Base-by-base conservation (phyloP, 441 rosid species). In the Melastoma candidum region DNA sequence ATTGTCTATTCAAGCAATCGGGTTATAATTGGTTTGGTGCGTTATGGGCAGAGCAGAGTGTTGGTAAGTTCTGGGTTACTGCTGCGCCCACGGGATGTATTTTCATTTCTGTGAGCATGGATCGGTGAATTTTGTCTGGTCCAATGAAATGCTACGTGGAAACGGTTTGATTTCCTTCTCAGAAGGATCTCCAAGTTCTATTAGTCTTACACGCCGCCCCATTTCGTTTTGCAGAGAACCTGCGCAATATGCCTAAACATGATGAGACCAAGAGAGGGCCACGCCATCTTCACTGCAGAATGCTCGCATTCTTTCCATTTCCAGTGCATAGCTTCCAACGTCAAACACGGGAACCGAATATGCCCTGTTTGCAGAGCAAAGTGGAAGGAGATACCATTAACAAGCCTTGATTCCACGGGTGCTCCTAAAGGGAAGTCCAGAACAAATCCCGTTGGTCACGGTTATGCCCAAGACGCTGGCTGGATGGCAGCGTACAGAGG, bases 301-400 rank as follows among this genome's bases (percentile, higher is more conserved):
- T 84, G 92, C 54, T 77, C 87, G 48, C 92, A 84, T 61, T 75
- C 92, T 60, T 84, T 84, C 67, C 92, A 84, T 56, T 84, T 84
- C 66, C 80, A 81, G 3, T 84, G 92, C 74, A 81, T 84, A 48
- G 54, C 87, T 46, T 71, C 83, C 6, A 84, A 75, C 58, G 92
- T 84, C n/a, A 77, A 68, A 59, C 83, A 81, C 48, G 92, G 92
- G 46, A 84, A 77, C 74, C 81, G 74, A 72, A 48, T 74, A n/a
- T 83, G 90, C 56, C 90, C 90, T 12, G 77, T 83, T 49, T 83
- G 90, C 65, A 72, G 90, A 54, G 81, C 80, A 0, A 83, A 78
- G 68, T 83, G 90, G 90, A 80, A 78, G 22, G 84, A 83, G 51
- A 51, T 83, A 11, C 90, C 90, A 57, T 68, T 78, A 49, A 84